Evolutionary conservation across 257 asterid species (phyloP), one percentile per base, ranked within the genome.

Genomic region (Euphrasia confusa): DNA sequence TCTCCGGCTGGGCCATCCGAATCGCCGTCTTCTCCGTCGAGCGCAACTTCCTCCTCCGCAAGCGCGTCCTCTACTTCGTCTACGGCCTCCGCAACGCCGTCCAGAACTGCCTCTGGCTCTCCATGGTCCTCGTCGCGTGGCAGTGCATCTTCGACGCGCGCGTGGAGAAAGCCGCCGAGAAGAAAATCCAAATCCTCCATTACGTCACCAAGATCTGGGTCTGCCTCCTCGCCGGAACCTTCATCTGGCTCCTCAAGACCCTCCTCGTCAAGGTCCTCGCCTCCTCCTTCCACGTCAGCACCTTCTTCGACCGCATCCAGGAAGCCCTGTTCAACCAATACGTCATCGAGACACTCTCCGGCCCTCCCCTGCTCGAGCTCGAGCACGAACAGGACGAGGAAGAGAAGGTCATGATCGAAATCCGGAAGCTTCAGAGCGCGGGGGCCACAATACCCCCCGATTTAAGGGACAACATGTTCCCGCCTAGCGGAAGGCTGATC

Each of bases 1-100:
- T 91, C 35, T 88, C 96, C 1, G 98, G 98, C 1, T 88, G 95
- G 94, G 89, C 63, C n/a, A 77, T 91, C 52, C 63, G 95, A 58
- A 62, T 86, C 5, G 79, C 72, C 18, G 94, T 91, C n/a, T 81
- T 84, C 61, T 70, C 80, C 1, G 75, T 85, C 3, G 96, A 91
- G 64, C 40, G 94, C 64, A 91, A 81, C 55, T 86, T 84, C 28
- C 64, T 91, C 7, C 63, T 84, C 58, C 77, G 96, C 0, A 91
- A 86, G 69, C 74, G 91, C n/a, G 96, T 91, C 44, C 56, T 91
- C 71, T 91, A 88, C 71, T 91, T 91, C 53, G 91, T 91, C 0
- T 91, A 91, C 59, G 98, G 95, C 0, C 57, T 91, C 80, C 79
- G 96, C 63, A 88, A 81, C 2, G 78, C 96, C 0, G 96, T 86